These are phyloP conservation scores for Phyllosticta citribraziliensis DNA, from an alignment of 2,329 filamentous ascomycete species.

Conservation along the genomic window DNA sequence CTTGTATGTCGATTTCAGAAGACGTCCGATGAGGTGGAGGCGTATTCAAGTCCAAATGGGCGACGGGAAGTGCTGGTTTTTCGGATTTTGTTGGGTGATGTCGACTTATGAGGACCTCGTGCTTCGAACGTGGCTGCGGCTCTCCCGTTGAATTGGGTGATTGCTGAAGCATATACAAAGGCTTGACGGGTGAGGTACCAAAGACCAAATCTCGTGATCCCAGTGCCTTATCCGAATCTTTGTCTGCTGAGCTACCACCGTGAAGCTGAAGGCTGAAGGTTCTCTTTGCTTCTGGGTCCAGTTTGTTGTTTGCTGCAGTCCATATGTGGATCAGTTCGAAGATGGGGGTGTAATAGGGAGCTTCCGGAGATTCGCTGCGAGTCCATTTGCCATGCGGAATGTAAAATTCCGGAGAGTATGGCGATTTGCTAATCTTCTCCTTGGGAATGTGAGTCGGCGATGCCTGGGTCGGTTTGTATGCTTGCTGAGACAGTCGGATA, in stretches of 20 bases:
- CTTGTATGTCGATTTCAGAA: not conserved
- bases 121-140: conserved; percentile 19
- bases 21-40: conserved; percentile 21
- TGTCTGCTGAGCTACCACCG: conserved; percentile 8
- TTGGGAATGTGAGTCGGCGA: conserved; percentile 55
- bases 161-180: conserved; percentile 53
- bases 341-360: conserved; percentile 37
- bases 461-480: conserved; percentile 59
- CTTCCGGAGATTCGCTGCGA: conserved; percentile 19
- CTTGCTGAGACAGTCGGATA: conserved; percentile 55
- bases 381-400: conserved; percentile 27
- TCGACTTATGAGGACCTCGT: conserved; percentile 28
- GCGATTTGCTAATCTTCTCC: conserved; percentile 55
- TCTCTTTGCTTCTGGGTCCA: conserved; percentile 27
- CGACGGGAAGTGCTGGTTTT: conserved; percentile 24
- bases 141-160: conserved; percentile 39
- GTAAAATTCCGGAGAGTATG: conserved; percentile 47
- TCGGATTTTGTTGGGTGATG: conserved; percentile 30
- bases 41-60: conserved; percentile 28
- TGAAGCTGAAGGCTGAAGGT: conserved; percentile 32
- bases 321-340: conserved; percentile 56
- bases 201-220: conserved; percentile 38
- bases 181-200: conserved; percentile 58
- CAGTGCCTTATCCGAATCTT: conserved; percentile 13
- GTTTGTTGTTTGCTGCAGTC: conserved; percentile 61